These are phyloP conservation scores for Metschnikowia borealis DNA, from an alignment of 805 yeast species.

Conservation along the genomic window DNA sequence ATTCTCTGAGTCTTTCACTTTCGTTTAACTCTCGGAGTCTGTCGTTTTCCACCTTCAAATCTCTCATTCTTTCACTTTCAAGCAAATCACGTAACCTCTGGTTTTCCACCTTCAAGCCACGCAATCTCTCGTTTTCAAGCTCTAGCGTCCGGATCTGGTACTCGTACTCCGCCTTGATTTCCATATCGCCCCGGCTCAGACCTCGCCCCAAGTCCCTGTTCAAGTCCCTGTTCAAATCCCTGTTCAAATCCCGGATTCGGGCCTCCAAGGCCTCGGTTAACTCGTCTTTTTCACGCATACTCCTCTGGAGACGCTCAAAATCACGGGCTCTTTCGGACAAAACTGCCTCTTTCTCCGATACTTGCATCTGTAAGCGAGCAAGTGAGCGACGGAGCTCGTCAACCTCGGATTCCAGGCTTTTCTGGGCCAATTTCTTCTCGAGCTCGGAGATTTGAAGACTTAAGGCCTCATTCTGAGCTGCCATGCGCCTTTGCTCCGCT, in stretches of 20 bases:
- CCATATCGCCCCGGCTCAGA: constrained; percentile 1
- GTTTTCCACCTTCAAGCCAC: constrained; percentile 26
- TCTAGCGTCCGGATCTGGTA: constrained; percentile 20
- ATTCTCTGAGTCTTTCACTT: constrained; percentile 35
- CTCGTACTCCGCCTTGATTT: constrained; percentile 8
- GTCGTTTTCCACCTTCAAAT: constrained; percentile 16
- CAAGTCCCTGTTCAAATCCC: no score
- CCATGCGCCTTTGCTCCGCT: constrained; percentile 21
- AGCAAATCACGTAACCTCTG: constrained; percentile 19
- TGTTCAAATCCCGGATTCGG: constrained; percentile 30
- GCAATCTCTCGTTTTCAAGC: constrained; percentile 28
- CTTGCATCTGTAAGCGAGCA: constrained; percentile 36
- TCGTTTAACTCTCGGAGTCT: constrained; percentile 23
- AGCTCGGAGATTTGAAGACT: constrained; percentile 34
- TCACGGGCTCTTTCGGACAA: constrained; percentile 20
- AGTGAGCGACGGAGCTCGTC: constrained; percentile 23
- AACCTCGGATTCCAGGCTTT: constrained; percentile 10
- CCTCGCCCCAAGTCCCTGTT: constrained; percentile 23
- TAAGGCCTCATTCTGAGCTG: constrained; percentile 32
- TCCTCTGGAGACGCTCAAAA: constrained; percentile 14
- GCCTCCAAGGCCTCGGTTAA: constrained; percentile 30
- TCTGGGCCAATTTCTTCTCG: constrained; percentile 26
- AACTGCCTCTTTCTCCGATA: constrained; percentile 13
- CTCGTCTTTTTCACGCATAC: constrained; percentile 32
- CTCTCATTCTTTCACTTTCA: background rate